Percentiles rank a stretch among this genome's conserved stretches.
phyloP scores from a whole-genome alignment of 164 flowering plant genomes.

The Annona cherimola region DNA sequence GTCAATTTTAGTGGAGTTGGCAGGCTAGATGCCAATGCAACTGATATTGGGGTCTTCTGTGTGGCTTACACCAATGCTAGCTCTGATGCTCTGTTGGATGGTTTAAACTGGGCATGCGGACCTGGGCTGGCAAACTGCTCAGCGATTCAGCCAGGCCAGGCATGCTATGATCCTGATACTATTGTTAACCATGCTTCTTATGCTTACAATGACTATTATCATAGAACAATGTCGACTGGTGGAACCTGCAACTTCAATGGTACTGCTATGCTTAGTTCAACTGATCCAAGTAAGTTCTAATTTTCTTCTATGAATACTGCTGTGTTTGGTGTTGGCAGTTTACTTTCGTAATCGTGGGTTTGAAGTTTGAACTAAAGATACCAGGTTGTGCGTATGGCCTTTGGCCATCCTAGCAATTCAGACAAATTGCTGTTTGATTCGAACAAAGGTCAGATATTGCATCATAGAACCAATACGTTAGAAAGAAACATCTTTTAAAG shows the following conservation, averaged over 20 bases:
- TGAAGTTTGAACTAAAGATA: background rate
- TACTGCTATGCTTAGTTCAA: conserved; percentile 49
- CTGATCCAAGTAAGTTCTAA: conserved; percentile 74
- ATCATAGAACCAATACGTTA: background rate
- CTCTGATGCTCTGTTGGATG: conserved; percentile 43
- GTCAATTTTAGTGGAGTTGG: conserved; percentile 29
- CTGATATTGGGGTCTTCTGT: conserved; percentile 44
- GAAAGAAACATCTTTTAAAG: no score
- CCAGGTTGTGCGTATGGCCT: no score
- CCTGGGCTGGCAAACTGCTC: conserved; percentile 68
- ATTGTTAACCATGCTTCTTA: conserved; percentile 67
- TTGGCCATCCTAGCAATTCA: no score
- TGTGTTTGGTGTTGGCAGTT: background rate
- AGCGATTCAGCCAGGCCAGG: conserved; percentile 65
- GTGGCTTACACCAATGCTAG: conserved; percentile 57
- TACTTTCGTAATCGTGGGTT: background rate
- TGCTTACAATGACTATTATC: conserved; percentile 91
- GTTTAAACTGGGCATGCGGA: conserved; percentile 94
- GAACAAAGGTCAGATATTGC: background rate
- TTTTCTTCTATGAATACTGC: background rate
- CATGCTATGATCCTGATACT: conserved; percentile 62
- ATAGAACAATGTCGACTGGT: conserved; percentile 51
- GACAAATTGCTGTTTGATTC: background rate
- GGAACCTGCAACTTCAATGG: conserved; percentile 90
- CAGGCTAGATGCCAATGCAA: conserved; percentile 34